Evolutionary conservation across 139 green algal species (phyloP).

Genomic region (Eudorina sp.): DNA sequence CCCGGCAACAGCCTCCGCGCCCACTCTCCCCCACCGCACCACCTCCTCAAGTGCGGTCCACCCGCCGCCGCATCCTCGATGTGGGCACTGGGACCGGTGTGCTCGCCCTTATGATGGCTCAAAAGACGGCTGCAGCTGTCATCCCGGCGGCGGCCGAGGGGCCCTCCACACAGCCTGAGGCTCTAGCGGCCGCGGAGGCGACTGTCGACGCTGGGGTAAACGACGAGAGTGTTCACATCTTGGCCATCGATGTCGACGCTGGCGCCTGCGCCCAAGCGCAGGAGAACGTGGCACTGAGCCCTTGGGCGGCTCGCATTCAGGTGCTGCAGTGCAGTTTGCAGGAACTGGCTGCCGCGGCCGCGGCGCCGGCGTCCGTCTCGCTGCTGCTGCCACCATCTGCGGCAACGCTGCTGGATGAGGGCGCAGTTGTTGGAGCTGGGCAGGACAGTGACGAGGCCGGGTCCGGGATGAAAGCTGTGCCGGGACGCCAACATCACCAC

Average conservation of each 20-base stretch:
- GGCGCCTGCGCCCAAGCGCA: conserved; percentile 49
- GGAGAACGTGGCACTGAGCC: conserved; percentile 48
- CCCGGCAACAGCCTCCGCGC: too few species aligned
- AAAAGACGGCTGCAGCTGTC: conserved; percentile 34
- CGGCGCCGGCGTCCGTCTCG: neutral
- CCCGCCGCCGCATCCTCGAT: conserved; percentile 38
- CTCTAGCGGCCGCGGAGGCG: neutral
- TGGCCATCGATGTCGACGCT: conserved; percentile 61
- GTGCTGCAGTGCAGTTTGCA: conserved; percentile 58
- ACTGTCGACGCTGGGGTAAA: neutral
- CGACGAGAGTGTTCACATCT: conserved; percentile 13
- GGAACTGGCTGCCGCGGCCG: conserved; percentile 34
- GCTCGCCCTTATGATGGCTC: conserved; percentile 65
- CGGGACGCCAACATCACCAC: too few species aligned
- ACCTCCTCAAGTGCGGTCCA: neutral
- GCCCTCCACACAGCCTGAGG: neutral
- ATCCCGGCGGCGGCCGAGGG: neutral
- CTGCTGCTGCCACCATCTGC: neutral
- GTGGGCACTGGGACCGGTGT: conserved; percentile 65
- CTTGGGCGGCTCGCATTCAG: conserved; percentile 42
- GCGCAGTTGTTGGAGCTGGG: neutral
- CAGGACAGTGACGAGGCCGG: neutral
- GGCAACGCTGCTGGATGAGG: neutral
- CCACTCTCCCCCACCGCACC: too few species aligned
- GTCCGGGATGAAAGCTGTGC: neutral